Base-by-base conservation (phyloP, 2,329 filamentous ascomycete genomes). In the Fonsecaea pedrosoi region DNA sequence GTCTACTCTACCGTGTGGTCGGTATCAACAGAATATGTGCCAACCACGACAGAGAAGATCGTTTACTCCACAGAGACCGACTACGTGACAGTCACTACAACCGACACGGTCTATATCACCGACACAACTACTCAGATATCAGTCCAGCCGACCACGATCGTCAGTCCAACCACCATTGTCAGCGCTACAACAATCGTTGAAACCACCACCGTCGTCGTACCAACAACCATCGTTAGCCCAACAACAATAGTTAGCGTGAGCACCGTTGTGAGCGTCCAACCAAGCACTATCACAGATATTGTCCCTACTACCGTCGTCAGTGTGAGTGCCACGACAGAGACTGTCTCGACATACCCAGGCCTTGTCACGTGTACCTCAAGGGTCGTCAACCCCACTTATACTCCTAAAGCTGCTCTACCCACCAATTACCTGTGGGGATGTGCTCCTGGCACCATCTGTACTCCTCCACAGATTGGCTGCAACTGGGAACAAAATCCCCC, bases 361-460 rank as follows among this genome's bases (percentile, higher is more conserved):
- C 57, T 72, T 15, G 68, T 70, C 5, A 71, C 75, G 13, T 78
- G 76, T 60, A 68, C 76, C 7, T 72, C 69, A 18, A 71, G 75
- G 30, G 73, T 72, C 30, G 59, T 71, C 54, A 78, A 78, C 63
- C 75, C 75, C 30, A 74, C 72, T 5, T 77, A 77, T 62, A 78
- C 74, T 5, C 71, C 75, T 8, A 50, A 71, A 0, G 65, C 61
- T 21, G 63, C 74, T 5, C 62, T 77, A 9, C 76, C 76, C 37
- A 68, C 68, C 2, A 70, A 77, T 56, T 78, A 80, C 35, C 75
- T 77, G 2, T 82, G 79, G 78, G 81, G 81, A 50, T 83, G 81
- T 58, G 74, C 77, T 38, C 80, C 81, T 18, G 80, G 79, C 10
- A 79, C 72, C 25, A 71, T 82, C 30, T 83, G 81, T 60, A 76